These are phyloP conservation scores for Nicotiana tomentosiformis DNA, from an alignment of 257 asterid species.

Conservation along the genomic window DNA sequence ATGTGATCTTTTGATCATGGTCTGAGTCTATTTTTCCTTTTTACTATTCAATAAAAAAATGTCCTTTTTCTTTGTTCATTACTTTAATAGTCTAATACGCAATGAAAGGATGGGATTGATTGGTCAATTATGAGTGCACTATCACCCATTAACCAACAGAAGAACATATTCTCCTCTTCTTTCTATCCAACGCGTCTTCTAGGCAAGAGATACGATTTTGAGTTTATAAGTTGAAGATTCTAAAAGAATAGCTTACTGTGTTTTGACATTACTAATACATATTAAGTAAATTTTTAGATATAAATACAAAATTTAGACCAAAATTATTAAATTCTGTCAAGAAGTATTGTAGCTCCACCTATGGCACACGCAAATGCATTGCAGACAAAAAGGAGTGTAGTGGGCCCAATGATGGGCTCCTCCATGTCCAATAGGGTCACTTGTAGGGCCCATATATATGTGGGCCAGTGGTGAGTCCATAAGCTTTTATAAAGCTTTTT, in stretches of 20 bases:
- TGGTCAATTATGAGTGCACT: neutral
- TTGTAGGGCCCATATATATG: neutral
- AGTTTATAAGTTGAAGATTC: too few relatives aligned
- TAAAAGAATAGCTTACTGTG: too few relatives aligned
- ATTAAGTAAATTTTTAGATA: too few relatives aligned
- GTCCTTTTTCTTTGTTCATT: neutral
- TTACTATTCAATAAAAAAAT: neutral
- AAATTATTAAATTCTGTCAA: too few relatives aligned
- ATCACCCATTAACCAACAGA: slow-evolving; percentile 10
- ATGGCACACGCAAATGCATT: neutral
- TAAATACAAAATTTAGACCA: too few relatives aligned
- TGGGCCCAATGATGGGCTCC: neutral
- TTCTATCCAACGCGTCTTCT: neutral
- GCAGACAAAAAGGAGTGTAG: neutral
- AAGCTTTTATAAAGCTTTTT: neutral
- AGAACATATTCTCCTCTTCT: slow-evolving; percentile 8
- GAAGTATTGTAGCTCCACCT: too few relatives aligned
- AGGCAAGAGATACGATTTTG: neutral
- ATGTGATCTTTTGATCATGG: neutral
- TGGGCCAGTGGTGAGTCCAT: neutral
- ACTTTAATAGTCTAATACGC: neutral
- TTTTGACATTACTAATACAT: too few relatives aligned
- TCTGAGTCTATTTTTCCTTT: neutral
- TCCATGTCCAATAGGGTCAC: neutral
- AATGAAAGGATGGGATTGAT: neutral